Conservation (phyloP, 1,284 basidiomycete genomes). For the Apiotrichum montevideense region DNA sequence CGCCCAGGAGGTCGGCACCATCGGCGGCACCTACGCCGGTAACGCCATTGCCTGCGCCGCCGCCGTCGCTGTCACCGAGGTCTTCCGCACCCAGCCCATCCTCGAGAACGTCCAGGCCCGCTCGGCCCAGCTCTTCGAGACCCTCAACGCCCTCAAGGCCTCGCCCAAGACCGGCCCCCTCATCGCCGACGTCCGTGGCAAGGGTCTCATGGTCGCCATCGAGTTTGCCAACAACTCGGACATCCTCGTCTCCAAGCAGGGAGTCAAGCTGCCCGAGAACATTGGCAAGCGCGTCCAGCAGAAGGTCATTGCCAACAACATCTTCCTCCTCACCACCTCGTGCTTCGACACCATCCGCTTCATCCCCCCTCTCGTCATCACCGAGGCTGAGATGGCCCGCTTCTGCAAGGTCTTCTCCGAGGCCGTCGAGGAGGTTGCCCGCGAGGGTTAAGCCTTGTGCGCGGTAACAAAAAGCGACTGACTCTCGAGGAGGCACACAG, state of each 20-base stretch:
- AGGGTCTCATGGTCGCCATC: constrained; percentile 47
- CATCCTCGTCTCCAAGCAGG: constrained; percentile 30
- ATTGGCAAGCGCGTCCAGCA: constrained; percentile 70
- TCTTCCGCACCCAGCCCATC: constrained; percentile 68
- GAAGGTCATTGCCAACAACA: constrained; percentile 73
- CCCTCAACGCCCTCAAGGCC: constrained; percentile 50
- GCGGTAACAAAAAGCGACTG: background rate
- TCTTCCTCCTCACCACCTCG: constrained; percentile 57
- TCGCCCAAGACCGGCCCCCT: constrained; percentile 50
- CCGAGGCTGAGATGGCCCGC: constrained; percentile 57
- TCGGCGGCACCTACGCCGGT: constrained; percentile 87
- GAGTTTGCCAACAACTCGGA: constrained; percentile 32
- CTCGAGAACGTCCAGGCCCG: constrained; percentile 70
- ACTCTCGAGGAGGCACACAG: background rate
- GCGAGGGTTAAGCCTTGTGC: constrained; percentile 47
- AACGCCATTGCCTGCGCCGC: constrained; percentile 86
- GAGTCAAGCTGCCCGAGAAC: constrained; percentile 54
- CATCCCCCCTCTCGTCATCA: constrained; percentile 65
- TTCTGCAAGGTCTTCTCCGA: constrained; percentile 58
- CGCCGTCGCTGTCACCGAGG: constrained; percentile 70
- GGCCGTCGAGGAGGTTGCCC: constrained; percentile 59
- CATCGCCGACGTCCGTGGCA: constrained; percentile 48
- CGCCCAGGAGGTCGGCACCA: constrained; percentile 67
- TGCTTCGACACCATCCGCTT: constrained; percentile 53
- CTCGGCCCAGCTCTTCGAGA: constrained; percentile 64